phyloP scores from a whole-genome alignment of 257 asterid species.

The Ligustrum vulgare region DNA sequence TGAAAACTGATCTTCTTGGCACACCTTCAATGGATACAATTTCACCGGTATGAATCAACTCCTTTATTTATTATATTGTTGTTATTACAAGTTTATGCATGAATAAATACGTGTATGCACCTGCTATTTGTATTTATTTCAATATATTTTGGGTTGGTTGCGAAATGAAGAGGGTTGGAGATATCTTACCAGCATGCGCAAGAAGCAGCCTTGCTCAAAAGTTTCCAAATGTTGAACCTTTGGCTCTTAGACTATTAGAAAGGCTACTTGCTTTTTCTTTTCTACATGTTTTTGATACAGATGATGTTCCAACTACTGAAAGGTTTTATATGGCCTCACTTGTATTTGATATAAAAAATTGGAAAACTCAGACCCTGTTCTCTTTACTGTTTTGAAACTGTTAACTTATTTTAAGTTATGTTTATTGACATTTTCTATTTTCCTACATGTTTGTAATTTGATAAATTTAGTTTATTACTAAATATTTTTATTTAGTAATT shows the following conservation, averaged over 20 bases:
- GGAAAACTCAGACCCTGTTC: too few species aligned
- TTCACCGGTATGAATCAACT: constrained; percentile 52
- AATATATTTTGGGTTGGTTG: constrained; percentile 45
- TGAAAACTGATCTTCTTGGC: constrained; percentile 89
- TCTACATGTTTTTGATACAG: constrained; percentile 46
- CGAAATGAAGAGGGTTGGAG: constrained; percentile 88
- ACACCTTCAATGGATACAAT: constrained; percentile 85
- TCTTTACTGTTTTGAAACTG: too few species aligned
- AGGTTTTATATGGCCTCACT: constrained; percentile 41
- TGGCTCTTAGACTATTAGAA: constrained; percentile 69
- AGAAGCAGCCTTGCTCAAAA: constrained; percentile 74
- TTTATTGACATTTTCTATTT: too few species aligned
- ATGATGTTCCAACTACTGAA: constrained; percentile 85
- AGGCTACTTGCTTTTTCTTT: constrained; percentile 55
- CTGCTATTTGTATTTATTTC: constrained; percentile 9
- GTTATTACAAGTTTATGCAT: background rate
- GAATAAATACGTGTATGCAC: background rate
- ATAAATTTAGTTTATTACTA: too few species aligned
- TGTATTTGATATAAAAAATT: background rate
- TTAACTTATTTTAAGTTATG: too few species aligned
- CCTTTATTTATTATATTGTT: background rate
- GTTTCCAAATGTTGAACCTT: constrained; percentile 81
- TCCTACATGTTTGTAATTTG: too few species aligned
- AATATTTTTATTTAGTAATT: too few species aligned
- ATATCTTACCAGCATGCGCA: constrained; percentile 78